These are phyloP conservation scores for Colletotrichum sp. DNA, from an alignment of 2,329 filamentous ascomycete species.

Conservation along the genomic window DNA sequence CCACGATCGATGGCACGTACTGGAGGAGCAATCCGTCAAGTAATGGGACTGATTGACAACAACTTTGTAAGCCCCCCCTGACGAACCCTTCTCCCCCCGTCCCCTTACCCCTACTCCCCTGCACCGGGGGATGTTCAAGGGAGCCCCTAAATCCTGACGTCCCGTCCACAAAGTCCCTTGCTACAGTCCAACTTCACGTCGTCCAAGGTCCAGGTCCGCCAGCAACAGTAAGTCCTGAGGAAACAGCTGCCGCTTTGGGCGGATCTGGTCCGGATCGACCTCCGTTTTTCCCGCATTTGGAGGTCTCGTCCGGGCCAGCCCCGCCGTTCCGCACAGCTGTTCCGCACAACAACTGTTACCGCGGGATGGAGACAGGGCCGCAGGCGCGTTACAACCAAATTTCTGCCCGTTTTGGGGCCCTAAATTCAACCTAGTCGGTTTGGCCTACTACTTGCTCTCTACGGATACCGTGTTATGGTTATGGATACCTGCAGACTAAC, in stretches of 20 bases:
- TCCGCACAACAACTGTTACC: background rate
- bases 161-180: background rate
- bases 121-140: background rate
- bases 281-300: constrained; percentile 11
- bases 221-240: background rate
- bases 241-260: constrained; percentile 1
- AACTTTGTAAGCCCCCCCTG: background rate
- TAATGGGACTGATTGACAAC: background rate
- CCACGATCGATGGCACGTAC: background rate
- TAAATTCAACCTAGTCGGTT: background rate
- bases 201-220: background rate
- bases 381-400: background rate
- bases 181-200: background rate
- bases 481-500: background rate
- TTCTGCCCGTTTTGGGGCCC: background rate
- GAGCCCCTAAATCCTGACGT: background rate
- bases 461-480: background rate
- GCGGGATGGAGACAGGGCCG: background rate
- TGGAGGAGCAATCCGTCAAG: background rate
- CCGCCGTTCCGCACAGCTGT: background rate
- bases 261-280: constrained; percentile 11
- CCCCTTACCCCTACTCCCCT: background rate
- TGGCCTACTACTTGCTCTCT: background rate
- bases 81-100: background rate
- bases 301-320: constrained; percentile 3